Conservation (phyloP, 2,329 filamentous ascomycete species). For the Chrysosphaeria jannelii region DNA sequence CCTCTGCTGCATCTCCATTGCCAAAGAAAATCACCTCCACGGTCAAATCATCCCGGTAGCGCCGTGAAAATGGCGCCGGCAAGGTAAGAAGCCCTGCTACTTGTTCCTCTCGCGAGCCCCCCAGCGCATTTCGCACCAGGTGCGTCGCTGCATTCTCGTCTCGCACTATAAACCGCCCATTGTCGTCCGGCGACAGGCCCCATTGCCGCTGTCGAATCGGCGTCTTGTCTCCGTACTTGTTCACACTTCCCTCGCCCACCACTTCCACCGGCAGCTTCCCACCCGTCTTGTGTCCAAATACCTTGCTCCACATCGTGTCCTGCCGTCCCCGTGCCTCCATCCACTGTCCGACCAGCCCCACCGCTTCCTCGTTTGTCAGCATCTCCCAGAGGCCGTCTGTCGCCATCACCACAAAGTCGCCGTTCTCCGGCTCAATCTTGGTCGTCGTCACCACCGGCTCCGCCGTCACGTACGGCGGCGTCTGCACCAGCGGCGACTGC, state of each 20-base stretch:
- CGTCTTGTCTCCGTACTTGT: slow-evolving; percentile 40
- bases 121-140: slow-evolving; percentile 77
- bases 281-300: slow-evolving; percentile 13
- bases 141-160: slow-evolving; percentile 94
- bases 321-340: slow-evolving; percentile 31
- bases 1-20: slow-evolving; percentile 30
- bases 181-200: slow-evolving; percentile 44
- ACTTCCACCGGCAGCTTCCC: slow-evolving; percentile 43
- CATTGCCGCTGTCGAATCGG: slow-evolving; percentile 80
- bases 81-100: slow-evolving; percentile 75
- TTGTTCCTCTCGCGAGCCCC: slow-evolving; percentile 79
- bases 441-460: slow-evolving; percentile 88
- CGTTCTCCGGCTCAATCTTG: slow-evolving; percentile 61
- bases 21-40: slow-evolving; percentile 98
- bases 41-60: slow-evolving; percentile 85
- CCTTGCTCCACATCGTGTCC: slow-evolving; percentile 2
- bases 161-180: slow-evolving; percentile 68
- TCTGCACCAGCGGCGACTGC: slow-evolving; percentile 49
- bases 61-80: slow-evolving; percentile 64
- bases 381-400: slow-evolving; percentile 98
- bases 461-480: slow-evolving; percentile 87
- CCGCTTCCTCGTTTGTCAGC: slow-evolving; percentile 93
- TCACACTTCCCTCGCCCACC: slow-evolving; percentile 8
- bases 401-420: slow-evolving; percentile 87
- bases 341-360: slow-evolving; percentile 91